Conservation (phyloP, 805 yeast species). For the Candida ficus region DNA sequence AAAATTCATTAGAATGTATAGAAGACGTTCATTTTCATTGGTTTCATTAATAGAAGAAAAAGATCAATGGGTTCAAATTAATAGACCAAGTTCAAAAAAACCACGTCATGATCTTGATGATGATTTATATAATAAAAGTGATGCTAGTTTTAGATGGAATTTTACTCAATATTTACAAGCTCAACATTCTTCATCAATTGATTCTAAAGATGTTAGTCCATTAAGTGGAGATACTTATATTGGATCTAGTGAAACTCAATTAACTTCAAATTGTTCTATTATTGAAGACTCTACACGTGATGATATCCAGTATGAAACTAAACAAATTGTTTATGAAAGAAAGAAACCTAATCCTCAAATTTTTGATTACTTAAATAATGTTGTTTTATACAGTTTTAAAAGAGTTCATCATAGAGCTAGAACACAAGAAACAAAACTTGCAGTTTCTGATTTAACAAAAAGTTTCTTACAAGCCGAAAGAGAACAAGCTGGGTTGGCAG, state of each 20-base stretch:
- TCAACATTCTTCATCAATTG: constrained; percentile 9
- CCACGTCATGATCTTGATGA: constrained; percentile 36
- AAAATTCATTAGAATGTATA: constrained; percentile 41
- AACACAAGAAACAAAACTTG: constrained; percentile 39
- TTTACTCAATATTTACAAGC: constrained; percentile 12
- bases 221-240: constrained; percentile 2
- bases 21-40: constrained; percentile 26
- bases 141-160: constrained; percentile 23
- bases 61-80: constrained; percentile 30
- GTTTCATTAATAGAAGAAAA: constrained; percentile 35
- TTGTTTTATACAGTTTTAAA: constrained; percentile 39
- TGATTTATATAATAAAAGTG: constrained; percentile 24
- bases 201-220: constrained; percentile 15
- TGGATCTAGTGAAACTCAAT: constrained; percentile 17
- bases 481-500: constrained; percentile 57
- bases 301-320: too few relatives aligned
- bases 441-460: constrained; percentile 39
- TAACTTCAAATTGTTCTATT: constrained; percentile 16
- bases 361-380: constrained; percentile 35
- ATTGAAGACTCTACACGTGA: too few relatives aligned
- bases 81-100: constrained; percentile 25
- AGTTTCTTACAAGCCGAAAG: constrained; percentile 42
- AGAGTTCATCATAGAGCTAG: constrained; percentile 49
- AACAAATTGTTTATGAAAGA: background rate
- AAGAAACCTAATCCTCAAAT: constrained; percentile 1